These are phyloP conservation scores for Puccinia triticina DNA, from an alignment of 1,284 basidiomycete genomes.

Conservation along the genomic window DNA sequence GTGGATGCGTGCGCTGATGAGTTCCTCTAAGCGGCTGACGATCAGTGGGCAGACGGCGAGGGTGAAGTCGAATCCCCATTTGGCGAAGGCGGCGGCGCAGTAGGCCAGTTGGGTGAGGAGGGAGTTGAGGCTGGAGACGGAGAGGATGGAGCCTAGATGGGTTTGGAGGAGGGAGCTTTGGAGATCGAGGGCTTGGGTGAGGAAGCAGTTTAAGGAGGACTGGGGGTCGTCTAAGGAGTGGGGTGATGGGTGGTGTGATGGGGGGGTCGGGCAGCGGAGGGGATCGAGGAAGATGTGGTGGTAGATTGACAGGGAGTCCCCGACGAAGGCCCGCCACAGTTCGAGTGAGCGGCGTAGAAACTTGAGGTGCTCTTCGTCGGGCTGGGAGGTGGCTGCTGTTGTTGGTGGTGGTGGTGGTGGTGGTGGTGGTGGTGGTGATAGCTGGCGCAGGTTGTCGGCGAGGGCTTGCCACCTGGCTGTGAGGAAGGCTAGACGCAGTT, in stretches of 20 bases:
- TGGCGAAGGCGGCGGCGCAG: slow-evolving; percentile 83
- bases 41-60: slow-evolving; percentile 57
- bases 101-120: slow-evolving; percentile 89
- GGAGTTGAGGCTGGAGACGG: slow-evolving; percentile 73
- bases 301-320: slow-evolving; percentile 39
- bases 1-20: slow-evolving; percentile 25
- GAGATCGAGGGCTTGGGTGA: slow-evolving; percentile 33
- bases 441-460: not conserved
- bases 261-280: not conserved
- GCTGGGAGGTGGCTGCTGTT: not conserved
- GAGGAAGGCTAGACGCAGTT: slow-evolving; percentile 24
- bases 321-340: slow-evolving; percentile 36
- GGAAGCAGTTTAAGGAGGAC: slow-evolving; percentile 36
- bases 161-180: not conserved
- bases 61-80: slow-evolving; percentile 82
- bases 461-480: slow-evolving; percentile 8
- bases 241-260: not conserved
- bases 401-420: not conserved
- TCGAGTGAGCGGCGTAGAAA: slow-evolving; percentile 31
- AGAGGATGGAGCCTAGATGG: slow-evolving; percentile 64
- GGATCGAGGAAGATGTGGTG: slow-evolving; percentile 25
- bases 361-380: slow-evolving; percentile 17
- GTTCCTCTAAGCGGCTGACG: slow-evolving; percentile 8
- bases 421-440: not conserved
- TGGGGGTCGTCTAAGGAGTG: slow-evolving; percentile 14